Conservation (phyloP, 768 basidiomycete genomes). For the Suillus subalutaceus region DNA sequence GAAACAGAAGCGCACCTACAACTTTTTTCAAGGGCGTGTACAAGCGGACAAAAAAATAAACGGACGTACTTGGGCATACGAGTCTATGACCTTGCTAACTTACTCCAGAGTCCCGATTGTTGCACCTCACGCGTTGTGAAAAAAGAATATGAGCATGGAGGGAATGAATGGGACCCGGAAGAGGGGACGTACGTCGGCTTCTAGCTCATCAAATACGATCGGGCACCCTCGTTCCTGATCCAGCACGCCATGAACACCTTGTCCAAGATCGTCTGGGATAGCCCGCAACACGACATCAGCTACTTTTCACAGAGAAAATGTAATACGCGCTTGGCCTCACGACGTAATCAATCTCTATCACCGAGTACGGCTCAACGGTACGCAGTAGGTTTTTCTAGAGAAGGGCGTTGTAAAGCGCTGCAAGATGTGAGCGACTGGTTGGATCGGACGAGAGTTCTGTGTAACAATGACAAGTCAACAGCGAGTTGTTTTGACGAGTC, state of each 20-base stretch:
- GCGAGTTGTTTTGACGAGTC: too few relatives aligned
- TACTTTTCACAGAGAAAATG: not conserved
- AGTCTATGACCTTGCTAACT: slow-evolving; percentile 90
- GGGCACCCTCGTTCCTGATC: slow-evolving; percentile 94
- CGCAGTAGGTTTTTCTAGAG: slow-evolving; percentile 83
- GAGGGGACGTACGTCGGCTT: slow-evolving; percentile 71
- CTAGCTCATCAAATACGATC: slow-evolving; percentile 85
- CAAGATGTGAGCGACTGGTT: slow-evolving; percentile 92
- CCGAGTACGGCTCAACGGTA: slow-evolving; percentile 94
- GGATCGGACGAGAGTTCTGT: slow-evolving; percentile 95
- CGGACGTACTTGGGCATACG: slow-evolving; percentile 75
- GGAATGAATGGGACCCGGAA: not conserved
- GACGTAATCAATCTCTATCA: slow-evolving; percentile 89
- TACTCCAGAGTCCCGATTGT: slow-evolving; percentile 89
- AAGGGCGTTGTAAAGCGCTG: slow-evolving; percentile 92
- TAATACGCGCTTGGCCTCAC: slow-evolving; percentile 83
- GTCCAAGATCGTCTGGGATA: slow-evolving; percentile 98
- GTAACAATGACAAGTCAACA: not conserved
- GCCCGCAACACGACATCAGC: slow-evolving; percentile 44
- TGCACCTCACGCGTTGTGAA: slow-evolving; percentile 57
- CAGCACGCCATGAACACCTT: slow-evolving; percentile 91
- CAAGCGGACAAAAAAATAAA: not conserved
- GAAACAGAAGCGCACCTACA: not conserved
- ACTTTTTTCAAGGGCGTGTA: too few relatives aligned
- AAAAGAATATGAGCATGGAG: not conserved